Conservation (phyloP, 352 stramenopile species). For the Phytophthora gonapodyides region DNA sequence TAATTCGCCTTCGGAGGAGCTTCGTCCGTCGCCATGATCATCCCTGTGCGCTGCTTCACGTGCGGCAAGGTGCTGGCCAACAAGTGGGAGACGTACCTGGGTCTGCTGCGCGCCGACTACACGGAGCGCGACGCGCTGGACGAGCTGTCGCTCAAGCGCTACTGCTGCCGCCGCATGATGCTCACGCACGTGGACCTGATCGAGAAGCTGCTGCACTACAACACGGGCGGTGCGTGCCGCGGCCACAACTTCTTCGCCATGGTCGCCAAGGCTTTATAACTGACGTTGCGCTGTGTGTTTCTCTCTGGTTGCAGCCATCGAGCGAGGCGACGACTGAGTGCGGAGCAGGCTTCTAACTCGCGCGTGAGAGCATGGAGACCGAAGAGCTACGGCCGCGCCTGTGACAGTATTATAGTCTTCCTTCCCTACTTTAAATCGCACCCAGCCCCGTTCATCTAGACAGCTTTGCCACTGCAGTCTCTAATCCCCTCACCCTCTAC, state of each 20-base stretch:
- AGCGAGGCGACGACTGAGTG: constrained; percentile 73
- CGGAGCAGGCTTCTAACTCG: background rate
- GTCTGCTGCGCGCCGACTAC: constrained; percentile 96
- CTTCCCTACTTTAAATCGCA: constrained; percentile 50
- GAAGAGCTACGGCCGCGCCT: constrained; percentile 35
- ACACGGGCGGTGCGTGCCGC: constrained; percentile 86
- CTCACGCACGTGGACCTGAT: constrained; percentile 99
- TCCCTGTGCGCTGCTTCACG: constrained; percentile 99
- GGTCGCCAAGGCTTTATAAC: background rate
- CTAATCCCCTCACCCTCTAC: background rate
- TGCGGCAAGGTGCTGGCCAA: constrained; percentile 99
- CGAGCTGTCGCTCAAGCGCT: constrained; percentile 98
- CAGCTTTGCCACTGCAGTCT: background rate
- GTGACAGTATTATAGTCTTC: constrained; percentile 48
- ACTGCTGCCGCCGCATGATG: constrained; percentile 99
- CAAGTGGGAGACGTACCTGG: constrained; percentile 99
- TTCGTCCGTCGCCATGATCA: constrained; percentile 91
- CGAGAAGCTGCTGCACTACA: constrained; percentile 99
- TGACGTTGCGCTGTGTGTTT: constrained; percentile 9
- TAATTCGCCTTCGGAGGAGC: constrained; percentile 22
- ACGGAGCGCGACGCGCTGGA: constrained; percentile 98
- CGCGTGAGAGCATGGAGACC: constrained; percentile 32
- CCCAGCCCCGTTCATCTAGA: constrained; percentile 19
- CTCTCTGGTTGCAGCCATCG: constrained; percentile 59
- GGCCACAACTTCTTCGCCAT: too few species aligned